Conservation (phyloP, 352 stramenopile genomes). For the Aphanomyces stellatus region DNA sequence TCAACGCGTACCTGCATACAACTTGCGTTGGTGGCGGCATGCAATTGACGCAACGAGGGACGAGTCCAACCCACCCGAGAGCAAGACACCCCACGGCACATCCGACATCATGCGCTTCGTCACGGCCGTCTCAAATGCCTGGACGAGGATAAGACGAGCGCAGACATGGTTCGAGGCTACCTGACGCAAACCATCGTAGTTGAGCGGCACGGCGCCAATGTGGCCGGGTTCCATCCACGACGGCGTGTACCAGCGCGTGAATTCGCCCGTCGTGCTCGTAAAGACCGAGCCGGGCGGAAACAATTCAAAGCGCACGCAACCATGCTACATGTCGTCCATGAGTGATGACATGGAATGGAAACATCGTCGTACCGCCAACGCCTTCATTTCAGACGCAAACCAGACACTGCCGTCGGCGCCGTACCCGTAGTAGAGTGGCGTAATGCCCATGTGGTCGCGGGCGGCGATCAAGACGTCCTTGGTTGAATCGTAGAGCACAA, state of each 20-base stretch:
- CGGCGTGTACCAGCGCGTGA: slow-evolving; percentile 94
- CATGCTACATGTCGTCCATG: slow-evolving; percentile 45
- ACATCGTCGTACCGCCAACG: slow-evolving; percentile 43
- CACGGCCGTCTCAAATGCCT: slow-evolving; percentile 92
- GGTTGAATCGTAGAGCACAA: slow-evolving; percentile 94
- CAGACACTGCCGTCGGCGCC: slow-evolving; percentile 94
- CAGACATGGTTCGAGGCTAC: neutral
- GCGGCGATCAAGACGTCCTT: slow-evolving; percentile 92
- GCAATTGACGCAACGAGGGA: slow-evolving; percentile 97
- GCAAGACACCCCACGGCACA: slow-evolving; percentile 97
- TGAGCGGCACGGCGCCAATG: slow-evolving; percentile 47
- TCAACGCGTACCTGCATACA: slow-evolving; percentile 40
- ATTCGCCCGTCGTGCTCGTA: slow-evolving; percentile 78
- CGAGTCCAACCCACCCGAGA: slow-evolving; percentile 97
- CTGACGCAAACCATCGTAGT: slow-evolving; percentile 71
- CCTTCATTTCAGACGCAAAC: slow-evolving; percentile 98
- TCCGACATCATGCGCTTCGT: slow-evolving; percentile 98
- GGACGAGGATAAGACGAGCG: neutral
- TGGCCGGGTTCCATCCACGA: slow-evolving; percentile 83
- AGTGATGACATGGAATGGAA: slow-evolving; percentile 28
- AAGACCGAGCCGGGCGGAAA: slow-evolving; percentile 91
- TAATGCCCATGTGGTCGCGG: slow-evolving; percentile 98
- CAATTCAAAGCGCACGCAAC: slow-evolving; percentile 73
- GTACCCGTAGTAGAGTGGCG: slow-evolving; percentile 97
- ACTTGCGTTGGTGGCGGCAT: slow-evolving; percentile 86